Evolutionary conservation across 176 grass and related monocot genomes (phyloP).

Genomic region (Paspalum notatum): DNA sequence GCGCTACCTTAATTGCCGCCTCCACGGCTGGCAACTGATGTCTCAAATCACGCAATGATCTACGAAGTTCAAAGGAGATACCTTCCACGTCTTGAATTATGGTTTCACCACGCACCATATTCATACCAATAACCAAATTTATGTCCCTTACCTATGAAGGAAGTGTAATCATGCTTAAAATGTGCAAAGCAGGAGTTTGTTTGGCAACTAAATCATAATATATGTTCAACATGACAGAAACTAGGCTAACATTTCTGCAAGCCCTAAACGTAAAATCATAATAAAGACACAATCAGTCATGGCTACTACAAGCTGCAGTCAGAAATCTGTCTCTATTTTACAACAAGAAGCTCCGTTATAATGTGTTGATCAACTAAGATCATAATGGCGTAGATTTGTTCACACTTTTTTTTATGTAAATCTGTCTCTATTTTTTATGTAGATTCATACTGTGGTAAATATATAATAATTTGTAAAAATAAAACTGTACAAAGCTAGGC

Average conservation of each 20-base stretch:
- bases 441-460: no score
- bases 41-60: slow-evolving; percentile 87
- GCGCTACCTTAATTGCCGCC: slow-evolving; percentile 77
- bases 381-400: slow-evolving; percentile 12
- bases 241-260: slow-evolving; percentile 2
- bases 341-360: neutral
- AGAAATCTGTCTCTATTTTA: neutral
- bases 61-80: slow-evolving; percentile 70
- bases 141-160: slow-evolving; percentile 81
- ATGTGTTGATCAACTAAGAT: slow-evolving; percentile 10
- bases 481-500: no score
- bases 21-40: slow-evolving; percentile 85
- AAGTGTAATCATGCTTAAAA: slow-evolving; percentile 22
- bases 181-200: slow-evolving; percentile 4
- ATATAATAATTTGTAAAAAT: no score
- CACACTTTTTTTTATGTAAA: no score
- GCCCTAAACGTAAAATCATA: neutral
- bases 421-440: no score
- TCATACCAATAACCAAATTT: slow-evolving; percentile 88
- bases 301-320: neutral
- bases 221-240: slow-evolving; percentile 23
- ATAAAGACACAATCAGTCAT: neutral
- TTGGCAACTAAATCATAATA: slow-evolving; percentile 18
- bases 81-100: slow-evolving; percentile 98
- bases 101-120: slow-evolving; percentile 69